These are phyloP conservation scores for Sclerotinia spermophila DNA, from an alignment of 2,329 filamentous ascomycete species.

Conservation along the genomic window DNA sequence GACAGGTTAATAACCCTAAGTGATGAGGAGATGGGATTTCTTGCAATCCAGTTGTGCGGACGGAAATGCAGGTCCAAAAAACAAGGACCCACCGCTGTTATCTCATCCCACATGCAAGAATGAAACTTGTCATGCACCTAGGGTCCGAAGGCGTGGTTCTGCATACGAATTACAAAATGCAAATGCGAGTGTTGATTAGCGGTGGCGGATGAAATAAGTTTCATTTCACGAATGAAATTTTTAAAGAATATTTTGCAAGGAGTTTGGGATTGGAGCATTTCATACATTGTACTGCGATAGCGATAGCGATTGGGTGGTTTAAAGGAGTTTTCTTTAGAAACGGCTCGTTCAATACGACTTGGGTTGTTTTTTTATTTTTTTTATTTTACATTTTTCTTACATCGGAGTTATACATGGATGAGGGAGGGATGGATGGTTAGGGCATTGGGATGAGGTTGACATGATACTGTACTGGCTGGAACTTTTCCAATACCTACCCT, in stretches of 20 bases:
- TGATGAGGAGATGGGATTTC: constrained; percentile 2
- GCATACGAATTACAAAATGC: constrained; percentile 10
- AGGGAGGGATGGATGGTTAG: not conserved
- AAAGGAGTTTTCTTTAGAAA: constrained; percentile 3
- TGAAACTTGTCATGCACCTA: constrained; percentile 15
- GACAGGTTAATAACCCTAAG: constrained; percentile 1
- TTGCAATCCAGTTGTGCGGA: not conserved
- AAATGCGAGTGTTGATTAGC: constrained; percentile 3
- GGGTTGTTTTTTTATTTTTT: not conserved
- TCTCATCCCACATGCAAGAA: constrained; percentile 7
- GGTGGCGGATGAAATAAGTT: not conserved
- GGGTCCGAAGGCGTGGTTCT: constrained; percentile 11
- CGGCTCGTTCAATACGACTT: constrained; percentile 8
- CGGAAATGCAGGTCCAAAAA: constrained; percentile 10
- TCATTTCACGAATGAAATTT: not conserved
- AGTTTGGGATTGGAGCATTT: constrained; percentile 6
- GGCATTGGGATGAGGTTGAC: not conserved
- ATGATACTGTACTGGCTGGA: not conserved
- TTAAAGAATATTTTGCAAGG: constrained; percentile 4
- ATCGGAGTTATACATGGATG: not conserved
- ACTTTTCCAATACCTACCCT: not conserved
- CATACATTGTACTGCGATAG: not conserved
- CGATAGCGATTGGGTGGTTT: not conserved
- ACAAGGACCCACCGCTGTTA: constrained; percentile 7
- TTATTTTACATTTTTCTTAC: no score